A percentile compares a stretch with the other conserved stretches of the same genome.
Conservation (phyloP, 1,139 yeast genomes). For the Debaryomyces psychrophilus region DNA sequence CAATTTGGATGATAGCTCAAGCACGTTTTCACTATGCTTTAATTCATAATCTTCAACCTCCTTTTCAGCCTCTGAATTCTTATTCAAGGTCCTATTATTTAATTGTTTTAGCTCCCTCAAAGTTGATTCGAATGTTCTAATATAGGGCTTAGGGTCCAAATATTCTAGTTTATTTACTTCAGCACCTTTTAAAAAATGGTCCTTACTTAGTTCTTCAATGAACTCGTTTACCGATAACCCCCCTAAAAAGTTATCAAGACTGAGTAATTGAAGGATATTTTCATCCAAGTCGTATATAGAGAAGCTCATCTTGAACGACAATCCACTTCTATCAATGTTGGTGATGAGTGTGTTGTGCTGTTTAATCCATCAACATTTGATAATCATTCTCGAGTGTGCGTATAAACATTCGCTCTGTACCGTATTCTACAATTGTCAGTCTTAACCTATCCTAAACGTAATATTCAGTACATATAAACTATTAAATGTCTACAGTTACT, state of each 20-base stretch:
- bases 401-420: neutral
- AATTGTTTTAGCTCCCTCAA: constrained; percentile 68
- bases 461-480: constrained; percentile 8
- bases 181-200: constrained; percentile 58
- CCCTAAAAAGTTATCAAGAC: constrained; percentile 71
- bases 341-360: neutral
- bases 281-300: constrained; percentile 66
- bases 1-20: constrained; percentile 56
- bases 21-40: constrained; percentile 67
- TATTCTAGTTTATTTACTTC: constrained; percentile 58
- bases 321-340: neutral
- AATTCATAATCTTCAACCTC: constrained; percentile 67
- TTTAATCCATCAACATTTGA: neutral
- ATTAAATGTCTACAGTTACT: constrained; percentile 4
- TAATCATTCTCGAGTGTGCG: neutral
- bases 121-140: constrained; percentile 88
- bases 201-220: constrained; percentile 79
- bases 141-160: constrained; percentile 91
- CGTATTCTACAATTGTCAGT: neutral
- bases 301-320: constrained; percentile 35
- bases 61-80: constrained; percentile 51
- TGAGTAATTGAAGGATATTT: constrained; percentile 65
- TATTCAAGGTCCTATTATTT: constrained; percentile 53
- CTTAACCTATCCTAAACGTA: constrained; percentile 1
- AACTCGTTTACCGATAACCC: constrained; percentile 76